Conservation (phyloP, 805 yeast genomes). For the Candida corydali region DNA sequence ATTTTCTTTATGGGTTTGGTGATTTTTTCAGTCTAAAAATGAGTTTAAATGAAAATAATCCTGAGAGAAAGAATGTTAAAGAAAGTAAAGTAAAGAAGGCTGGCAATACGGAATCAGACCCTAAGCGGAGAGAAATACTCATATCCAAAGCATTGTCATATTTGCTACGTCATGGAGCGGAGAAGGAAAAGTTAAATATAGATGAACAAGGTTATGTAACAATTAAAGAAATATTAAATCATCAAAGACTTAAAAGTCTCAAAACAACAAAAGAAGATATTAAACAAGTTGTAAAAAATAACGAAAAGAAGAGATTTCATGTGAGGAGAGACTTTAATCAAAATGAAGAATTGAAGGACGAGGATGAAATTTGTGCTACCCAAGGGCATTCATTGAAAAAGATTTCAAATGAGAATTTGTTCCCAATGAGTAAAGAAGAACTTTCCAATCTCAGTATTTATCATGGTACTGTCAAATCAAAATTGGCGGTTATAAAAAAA, state of each 20-base stretch:
- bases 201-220: conserved; percentile 64
- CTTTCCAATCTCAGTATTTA: conserved; percentile 51
- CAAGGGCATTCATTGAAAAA: conserved; percentile 80
- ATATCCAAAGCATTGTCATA: conserved; percentile 76
- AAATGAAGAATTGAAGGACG: conserved; percentile 5
- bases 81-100: too few species aligned
- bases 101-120: too few species aligned
- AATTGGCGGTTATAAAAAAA: conserved; percentile 44
- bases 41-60: too few species aligned
- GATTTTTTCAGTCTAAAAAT: too few species aligned
- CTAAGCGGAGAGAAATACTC: conserved; percentile 37
- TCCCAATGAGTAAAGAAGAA: conserved; percentile 31
- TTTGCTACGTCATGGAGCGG: conserved; percentile 83
- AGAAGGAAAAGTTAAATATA: conserved; percentile 59
- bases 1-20: too few species aligned
- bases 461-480: conserved; percentile 71
- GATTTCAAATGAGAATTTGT: conserved; percentile 40
- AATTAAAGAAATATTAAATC: conserved; percentile 49
- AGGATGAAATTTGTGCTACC: conserved; percentile 65
- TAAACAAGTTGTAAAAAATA: conserved; percentile 52
- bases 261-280: conserved; percentile 57
- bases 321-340: conserved; percentile 21
- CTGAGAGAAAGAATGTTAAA: too few species aligned
- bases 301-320: conserved; percentile 70
- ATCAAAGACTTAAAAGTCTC: conserved; percentile 54